phyloP scores from a whole-genome alignment of 2,329 filamentous ascomycete genomes.

The Penicillium sp. region DNA sequence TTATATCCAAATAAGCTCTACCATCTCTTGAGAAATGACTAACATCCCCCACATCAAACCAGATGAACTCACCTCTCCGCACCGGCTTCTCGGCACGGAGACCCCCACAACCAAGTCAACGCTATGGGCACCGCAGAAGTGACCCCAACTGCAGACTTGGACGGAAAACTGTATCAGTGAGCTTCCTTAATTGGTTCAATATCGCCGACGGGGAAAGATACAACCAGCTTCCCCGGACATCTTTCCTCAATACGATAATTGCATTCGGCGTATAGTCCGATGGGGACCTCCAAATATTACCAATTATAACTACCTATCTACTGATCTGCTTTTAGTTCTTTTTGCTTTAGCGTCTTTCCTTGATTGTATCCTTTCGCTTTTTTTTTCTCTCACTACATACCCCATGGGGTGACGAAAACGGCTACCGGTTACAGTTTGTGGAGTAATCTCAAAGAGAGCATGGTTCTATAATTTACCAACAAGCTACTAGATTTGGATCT shows the following conservation, averaged over 20 bases:
- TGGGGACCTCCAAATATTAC: background rate
- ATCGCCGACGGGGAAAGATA: constrained; percentile 8
- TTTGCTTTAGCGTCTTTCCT: background rate
- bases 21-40: background rate
- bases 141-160: background rate
- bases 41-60: background rate
- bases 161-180: background rate
- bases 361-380: background rate
- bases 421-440: constrained; percentile 1
- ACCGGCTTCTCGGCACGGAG: constrained; percentile 20
- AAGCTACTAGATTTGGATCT: background rate
- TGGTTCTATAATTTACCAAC: background rate
- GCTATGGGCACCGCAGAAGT: background rate
- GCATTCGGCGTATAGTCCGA: constrained; percentile 9
- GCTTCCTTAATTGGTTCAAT: constrained; percentile 13
- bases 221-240: constrained; percentile 5
- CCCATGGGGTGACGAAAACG: constrained; percentile 17
- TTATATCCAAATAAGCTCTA: background rate
- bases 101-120: constrained; percentile 13
- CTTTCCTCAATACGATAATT: constrained; percentile 4
- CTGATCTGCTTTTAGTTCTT: background rate
- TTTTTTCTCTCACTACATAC: background rate
- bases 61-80: constrained; percentile 14
- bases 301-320: background rate
- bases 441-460: background rate